Base-by-base conservation (phyloP, 305 asterid genomes). In the Plantago lanceolata region DNA sequence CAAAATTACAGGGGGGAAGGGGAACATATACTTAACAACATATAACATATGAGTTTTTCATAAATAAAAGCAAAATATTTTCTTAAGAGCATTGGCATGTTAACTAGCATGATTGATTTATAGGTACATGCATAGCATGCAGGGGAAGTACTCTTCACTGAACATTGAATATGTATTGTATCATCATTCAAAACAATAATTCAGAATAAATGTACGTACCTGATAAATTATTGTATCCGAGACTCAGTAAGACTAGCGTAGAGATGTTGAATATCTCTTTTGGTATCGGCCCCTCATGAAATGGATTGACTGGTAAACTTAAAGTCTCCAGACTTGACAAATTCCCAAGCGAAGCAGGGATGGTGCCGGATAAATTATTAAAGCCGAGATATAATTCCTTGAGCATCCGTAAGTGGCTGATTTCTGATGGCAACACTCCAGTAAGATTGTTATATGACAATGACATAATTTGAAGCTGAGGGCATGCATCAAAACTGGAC, bases 361-460 rank as follows among this genome's bases (percentile, higher is more conserved):
- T 49, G 24, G 3, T 12, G 4, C 53, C 53, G 15, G 24, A 52
- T 52, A 20, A 29, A 54, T 70, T 66, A 37, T 12, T 12, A n/a
- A n/a, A n/a, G 15, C 75, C 66, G 43, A 76, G 71, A 57, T 50
- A 12, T 19, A 76, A 59, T 26, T 1, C 1, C 40, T 48, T 50
- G 48, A 76, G 75, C 63, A 57, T 63, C 63, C 48, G 57, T 17
- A 76, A 61, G 35, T 50, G 59, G 8, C 63, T 77, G 47, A 77
- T 67, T 20, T 40, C 71, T 19, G n/a, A 31, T 2, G 72, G 76
- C 44, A 76, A 21, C 14, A 24, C 33, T 29, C 76, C 82, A 65
- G 2, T 9, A 21, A 78, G 48, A 12, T 17, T 19, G 28, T 76
- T 76, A 19, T 3, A 4, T 0, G 76, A 61, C 45, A 71, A 20